phyloP scores from a whole-genome alignment of 2,329 filamentous ascomycete species.

The Cladophialophora chaetospira region DNA sequence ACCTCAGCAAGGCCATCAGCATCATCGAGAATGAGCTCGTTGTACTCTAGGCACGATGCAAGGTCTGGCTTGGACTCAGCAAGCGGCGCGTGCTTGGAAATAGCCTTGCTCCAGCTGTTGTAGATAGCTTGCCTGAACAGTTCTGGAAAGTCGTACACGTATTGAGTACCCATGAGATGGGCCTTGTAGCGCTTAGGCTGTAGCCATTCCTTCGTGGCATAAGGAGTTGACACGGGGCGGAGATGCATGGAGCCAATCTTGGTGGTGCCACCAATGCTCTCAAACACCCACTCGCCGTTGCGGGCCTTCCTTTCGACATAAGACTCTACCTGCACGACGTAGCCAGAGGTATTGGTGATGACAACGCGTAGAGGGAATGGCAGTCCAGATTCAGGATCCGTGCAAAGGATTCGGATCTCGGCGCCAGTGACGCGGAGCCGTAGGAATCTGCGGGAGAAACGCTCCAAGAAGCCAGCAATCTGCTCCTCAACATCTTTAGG shows the following conservation, averaged over 20 bases:
- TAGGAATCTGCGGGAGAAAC: constrained; percentile 94
- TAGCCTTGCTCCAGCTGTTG: constrained; percentile 83
- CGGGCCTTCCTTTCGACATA: constrained; percentile 98
- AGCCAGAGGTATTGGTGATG: constrained; percentile 97
- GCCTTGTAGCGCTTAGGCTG: constrained; percentile 99
- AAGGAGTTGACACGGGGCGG: constrained; percentile 85
- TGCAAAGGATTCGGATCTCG: constrained; percentile 98
- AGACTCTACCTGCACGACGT: constrained; percentile 95
- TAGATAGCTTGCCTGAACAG: constrained; percentile 97
- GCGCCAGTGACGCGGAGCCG: constrained; percentile 93
- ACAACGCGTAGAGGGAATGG: constrained; percentile 92
- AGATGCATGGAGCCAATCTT: constrained; percentile 96
- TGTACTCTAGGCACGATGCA: constrained; percentile 92
- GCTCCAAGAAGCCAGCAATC: constrained; percentile 91
- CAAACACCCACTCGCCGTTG: constrained; percentile 98
- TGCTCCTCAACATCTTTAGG: constrained; percentile 90
- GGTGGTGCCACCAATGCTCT: constrained; percentile 91
- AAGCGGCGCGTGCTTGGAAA: constrained; percentile 72
- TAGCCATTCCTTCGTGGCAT: constrained; percentile 97
- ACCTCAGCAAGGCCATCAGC: constrained; percentile 90
- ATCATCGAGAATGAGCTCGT: constrained; percentile 92
- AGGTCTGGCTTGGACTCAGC: constrained; percentile 78
- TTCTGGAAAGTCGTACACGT: constrained; percentile 99
- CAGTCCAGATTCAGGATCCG: constrained; percentile 77
- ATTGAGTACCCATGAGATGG: constrained; percentile 98